These are phyloP conservation scores for Myxozyma kluyveri DNA, from an alignment of 805 yeast species.

Conservation along the genomic window DNA sequence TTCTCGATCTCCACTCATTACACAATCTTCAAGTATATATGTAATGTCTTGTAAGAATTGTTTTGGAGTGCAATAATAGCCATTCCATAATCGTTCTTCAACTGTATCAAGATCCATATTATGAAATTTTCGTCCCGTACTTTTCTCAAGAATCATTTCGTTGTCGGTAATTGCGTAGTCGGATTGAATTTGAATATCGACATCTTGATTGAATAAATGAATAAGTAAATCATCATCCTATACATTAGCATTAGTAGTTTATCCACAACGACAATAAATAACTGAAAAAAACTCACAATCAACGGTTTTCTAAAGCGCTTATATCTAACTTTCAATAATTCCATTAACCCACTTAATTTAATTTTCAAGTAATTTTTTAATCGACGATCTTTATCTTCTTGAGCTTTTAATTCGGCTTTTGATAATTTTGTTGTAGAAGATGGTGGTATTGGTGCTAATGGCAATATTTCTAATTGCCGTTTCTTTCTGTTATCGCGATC, in stretches of 20 bases:
- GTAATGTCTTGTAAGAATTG: constrained; percentile 84
- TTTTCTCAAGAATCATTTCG: constrained; percentile 75
- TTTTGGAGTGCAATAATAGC: constrained; percentile 86
- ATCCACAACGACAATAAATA: not conserved
- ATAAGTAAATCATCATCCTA: constrained; percentile 59
- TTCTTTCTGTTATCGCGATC: constrained; percentile 53
- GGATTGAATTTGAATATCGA: constrained; percentile 37
- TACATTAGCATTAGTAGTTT: not conserved
- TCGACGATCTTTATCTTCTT: constrained; percentile 68
- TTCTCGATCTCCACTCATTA: constrained; percentile 76
- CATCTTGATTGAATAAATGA: constrained; percentile 71
- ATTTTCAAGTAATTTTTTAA: constrained; percentile 81
- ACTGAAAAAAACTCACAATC: constrained; percentile 44
- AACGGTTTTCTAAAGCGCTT: constrained; percentile 88
- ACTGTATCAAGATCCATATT: constrained; percentile 93
- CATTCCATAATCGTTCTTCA: constrained; percentile 96
- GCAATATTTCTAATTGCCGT: constrained; percentile 42
- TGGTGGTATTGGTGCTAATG: constrained; percentile 39
- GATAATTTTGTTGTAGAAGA: constrained; percentile 40
- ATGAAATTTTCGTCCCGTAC: constrained; percentile 67
- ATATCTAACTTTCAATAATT: constrained; percentile 78
- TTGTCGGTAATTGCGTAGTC: constrained; percentile 39
- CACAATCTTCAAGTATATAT: constrained; percentile 76
- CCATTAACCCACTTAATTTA: constrained; percentile 84
- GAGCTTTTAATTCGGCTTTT: constrained; percentile 46